Evolutionary conservation across 1,139 yeast species (phyloP).

Genomic region (Zygoascus meyerae): DNA sequence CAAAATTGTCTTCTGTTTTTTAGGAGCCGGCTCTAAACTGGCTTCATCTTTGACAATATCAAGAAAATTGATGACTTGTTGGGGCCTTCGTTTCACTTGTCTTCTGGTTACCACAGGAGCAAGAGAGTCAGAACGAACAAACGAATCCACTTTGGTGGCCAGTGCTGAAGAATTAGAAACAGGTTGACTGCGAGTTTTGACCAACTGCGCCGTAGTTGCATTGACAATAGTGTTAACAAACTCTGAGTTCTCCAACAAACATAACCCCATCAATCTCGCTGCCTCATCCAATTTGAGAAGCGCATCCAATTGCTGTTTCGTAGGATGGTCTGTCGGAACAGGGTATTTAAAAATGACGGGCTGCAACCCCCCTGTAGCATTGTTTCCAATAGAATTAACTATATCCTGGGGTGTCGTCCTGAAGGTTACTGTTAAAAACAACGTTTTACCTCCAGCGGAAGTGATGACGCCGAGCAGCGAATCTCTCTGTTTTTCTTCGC

Average conservation of each 20-base stretch:
- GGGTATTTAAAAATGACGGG: constrained; percentile 12
- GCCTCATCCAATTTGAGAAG: constrained; percentile 15
- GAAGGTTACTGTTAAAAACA: constrained; percentile 1
- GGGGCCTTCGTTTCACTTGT: constrained; percentile 4
- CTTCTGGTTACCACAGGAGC: not conserved
- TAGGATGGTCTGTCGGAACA: constrained; percentile 6
- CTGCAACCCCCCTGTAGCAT: constrained; percentile 13
- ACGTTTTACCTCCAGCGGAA: constrained; percentile 16
- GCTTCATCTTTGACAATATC: constrained; percentile 7
- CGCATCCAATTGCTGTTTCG: constrained; percentile 9
- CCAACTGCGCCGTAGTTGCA: constrained; percentile 10
- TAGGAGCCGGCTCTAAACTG: not conserved
- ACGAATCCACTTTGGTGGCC: not conserved
- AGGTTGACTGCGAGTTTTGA: not conserved
- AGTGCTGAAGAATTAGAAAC: not conserved
- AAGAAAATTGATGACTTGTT: constrained; percentile 4
- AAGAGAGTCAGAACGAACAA: not conserved
- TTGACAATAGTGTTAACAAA: constrained; percentile 14
- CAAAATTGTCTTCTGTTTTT: constrained; percentile 1
- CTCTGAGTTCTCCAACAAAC: constrained; percentile 14
- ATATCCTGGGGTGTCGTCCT: constrained; percentile 10
- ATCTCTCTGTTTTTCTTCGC: constrained; percentile 17
- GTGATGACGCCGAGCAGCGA: constrained; percentile 20
- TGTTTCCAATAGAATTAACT: constrained; percentile 14
- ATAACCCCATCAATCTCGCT: constrained; percentile 14